Conservation (phyloP, 1,284 basidiomycete genomes). For the Ceratobasidium sp. region DNA sequence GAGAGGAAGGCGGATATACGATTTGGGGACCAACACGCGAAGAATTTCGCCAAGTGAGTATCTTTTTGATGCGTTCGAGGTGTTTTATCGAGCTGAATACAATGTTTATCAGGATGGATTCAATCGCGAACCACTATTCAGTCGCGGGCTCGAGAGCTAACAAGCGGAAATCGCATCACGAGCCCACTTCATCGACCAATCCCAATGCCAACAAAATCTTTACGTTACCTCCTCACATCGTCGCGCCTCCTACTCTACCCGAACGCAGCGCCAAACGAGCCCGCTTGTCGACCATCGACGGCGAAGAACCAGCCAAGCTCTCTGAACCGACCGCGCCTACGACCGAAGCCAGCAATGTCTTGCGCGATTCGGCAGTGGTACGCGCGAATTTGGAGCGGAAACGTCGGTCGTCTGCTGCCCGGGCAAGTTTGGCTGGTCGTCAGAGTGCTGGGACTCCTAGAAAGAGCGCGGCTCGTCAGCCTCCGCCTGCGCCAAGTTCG, state of each 20-base stretch:
- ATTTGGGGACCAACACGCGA: conserved; percentile 73
- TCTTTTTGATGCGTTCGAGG: background rate
- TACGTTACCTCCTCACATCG: conserved; percentile 30
- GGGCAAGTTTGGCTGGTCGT: conserved; percentile 15
- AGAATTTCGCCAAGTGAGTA: conserved; percentile 68
- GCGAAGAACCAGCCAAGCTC: background rate
- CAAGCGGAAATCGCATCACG: conserved; percentile 53
- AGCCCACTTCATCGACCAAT: conserved; percentile 17
- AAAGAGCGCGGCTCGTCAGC: conserved; percentile 9
- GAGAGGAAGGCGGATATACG: conserved; percentile 34
- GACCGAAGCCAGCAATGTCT: background rate
- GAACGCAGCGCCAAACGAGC: conserved; percentile 38
- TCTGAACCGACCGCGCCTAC: conserved; percentile 4
- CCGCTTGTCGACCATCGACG: conserved; percentile 36
- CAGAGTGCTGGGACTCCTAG: conserved; percentile 22
- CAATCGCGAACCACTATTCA: conserved; percentile 73
- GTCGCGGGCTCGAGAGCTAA: conserved; percentile 60
- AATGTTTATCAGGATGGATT: conserved; percentile 71
- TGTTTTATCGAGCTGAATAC: background rate
- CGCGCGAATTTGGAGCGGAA: conserved; percentile 29
- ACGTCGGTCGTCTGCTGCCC: conserved; percentile 30
- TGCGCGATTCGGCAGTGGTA: conserved; percentile 30
- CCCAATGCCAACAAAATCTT: conserved; percentile 30
- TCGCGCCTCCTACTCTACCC: conserved; percentile 12
- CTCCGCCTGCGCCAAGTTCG: conserved; percentile 1